These are phyloP conservation scores for Nitzschia putrida DNA, from an alignment of 108 stramenopile species.

Conservation along the genomic window DNA sequence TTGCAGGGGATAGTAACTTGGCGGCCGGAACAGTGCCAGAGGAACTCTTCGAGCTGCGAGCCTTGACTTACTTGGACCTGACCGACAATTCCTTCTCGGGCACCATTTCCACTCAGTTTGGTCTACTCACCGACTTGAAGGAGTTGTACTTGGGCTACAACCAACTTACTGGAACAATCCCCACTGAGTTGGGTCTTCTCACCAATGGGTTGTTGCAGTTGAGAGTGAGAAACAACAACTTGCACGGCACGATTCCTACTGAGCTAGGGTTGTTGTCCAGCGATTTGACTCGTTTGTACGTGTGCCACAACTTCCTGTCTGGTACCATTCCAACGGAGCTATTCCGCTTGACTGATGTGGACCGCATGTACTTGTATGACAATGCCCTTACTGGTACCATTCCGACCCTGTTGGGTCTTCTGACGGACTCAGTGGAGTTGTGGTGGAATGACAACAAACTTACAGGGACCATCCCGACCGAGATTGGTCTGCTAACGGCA, in stretches of 20 bases:
- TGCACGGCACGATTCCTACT: constrained; percentile 56
- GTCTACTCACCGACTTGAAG: constrained; percentile 19
- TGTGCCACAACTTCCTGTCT: neutral
- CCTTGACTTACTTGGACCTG: neutral
- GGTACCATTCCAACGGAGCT: constrained; percentile 12
- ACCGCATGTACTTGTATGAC: neutral
- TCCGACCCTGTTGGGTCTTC: constrained; percentile 16
- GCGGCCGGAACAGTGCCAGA: constrained; percentile 14
- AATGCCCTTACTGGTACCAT: constrained; percentile 6
- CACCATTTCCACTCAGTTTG: constrained; percentile 39
- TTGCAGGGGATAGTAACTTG: too few species aligned
- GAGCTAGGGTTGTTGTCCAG: too few species aligned
- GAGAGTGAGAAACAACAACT: constrained; percentile 35
- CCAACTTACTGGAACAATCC: constrained; percentile 44
- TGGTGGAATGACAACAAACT: neutral
- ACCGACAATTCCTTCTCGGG: constrained; percentile 54
- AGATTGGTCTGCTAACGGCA: constrained; percentile 19
- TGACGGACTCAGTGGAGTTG: constrained; percentile 16
- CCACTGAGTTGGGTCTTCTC: too few species aligned
- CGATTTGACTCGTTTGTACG: too few species aligned
- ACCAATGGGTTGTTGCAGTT: constrained; percentile 1
- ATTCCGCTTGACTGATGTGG: constrained; percentile 3
- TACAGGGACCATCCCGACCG: constrained; percentile 25
- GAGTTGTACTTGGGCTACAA: constrained; percentile 41
- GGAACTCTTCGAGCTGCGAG: constrained; percentile 5